Evolutionary conservation across 2,329 filamentous ascomycete species (phyloP), one percentile per base, ranked within the genome.

Genomic region (Talaromyces atroroseus): DNA sequence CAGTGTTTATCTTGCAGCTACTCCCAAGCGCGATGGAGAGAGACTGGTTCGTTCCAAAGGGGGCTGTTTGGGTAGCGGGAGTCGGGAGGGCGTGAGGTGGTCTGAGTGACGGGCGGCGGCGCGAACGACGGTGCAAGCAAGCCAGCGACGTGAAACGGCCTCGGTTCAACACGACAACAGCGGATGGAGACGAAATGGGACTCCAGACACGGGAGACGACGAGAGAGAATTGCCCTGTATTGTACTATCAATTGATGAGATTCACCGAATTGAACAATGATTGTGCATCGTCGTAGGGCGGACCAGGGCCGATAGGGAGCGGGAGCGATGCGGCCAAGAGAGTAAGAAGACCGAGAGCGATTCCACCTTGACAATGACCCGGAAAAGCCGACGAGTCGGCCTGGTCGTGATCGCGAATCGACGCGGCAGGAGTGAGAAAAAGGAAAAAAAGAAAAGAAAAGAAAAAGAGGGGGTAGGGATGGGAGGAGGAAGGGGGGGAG

Each of bases 391-490:
- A 54, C 50, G 54, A 54, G 48, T 47, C 58, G 57, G 49, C 59
- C 53, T 57, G 59, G 54, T 58, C 60, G 60, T 58, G 60, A 64
- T 60, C 60, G 63, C 56, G 54, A 55, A 57, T 58, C 52, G 57
- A 62, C 62, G 56, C 59, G 59, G 57, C 58, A 60, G 63, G 62
- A 59, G 26, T 11, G 8, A 29, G 26, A 29, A 11, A 29, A 29
- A 2, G 26, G n/a, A n/a, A n/a, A 29, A 29, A 29, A 29, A 60
- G 59, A 47, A 61, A 51, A 45, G 58, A 63, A 65, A 66, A 65
- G 62, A 62, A 63, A 62, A 51, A 57, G 47, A 60, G 32, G 55
- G 49, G 48, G 51, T 21, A 32, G 42, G 45, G 57, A 45, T 52
- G 24, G 16, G 52, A 56, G 49, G 52, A 32, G n/a, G 49, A 56